These are phyloP conservation scores for Trichoderma koningiopsis DNA, from an alignment of 2,329 filamentous ascomycete species.

Conservation along the genomic window DNA sequence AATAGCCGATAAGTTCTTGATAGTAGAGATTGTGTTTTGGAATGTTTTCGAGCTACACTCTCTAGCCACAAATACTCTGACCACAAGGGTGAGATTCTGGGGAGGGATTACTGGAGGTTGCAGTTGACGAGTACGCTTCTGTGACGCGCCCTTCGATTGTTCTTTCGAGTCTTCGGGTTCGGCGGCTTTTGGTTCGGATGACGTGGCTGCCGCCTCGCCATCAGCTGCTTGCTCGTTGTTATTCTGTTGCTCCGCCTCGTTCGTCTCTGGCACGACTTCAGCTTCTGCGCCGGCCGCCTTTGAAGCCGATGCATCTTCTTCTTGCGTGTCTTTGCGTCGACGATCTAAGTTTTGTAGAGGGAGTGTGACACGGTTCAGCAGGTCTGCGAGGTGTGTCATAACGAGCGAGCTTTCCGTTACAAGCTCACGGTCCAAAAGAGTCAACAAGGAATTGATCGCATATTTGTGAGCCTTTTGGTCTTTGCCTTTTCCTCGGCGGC, in stretches of 20 bases:
- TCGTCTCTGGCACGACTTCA: conserved; percentile 32
- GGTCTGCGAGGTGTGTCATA: conserved; percentile 87
- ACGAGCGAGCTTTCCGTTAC: conserved; percentile 97
- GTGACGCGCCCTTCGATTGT: conserved; percentile 44
- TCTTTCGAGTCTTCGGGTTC: conserved; percentile 33
- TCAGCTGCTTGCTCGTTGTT: conserved; percentile 34
- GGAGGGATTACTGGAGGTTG: conserved; percentile 84
- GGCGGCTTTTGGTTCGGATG: conserved; percentile 32
- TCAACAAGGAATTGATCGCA: conserved; percentile 87
- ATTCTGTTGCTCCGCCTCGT: conserved; percentile 36
- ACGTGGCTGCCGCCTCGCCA: conserved; percentile 33
- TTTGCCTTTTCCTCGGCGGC: conserved; percentile 85
- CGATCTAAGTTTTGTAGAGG: conserved; percentile 81
- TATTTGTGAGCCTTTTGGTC: conserved; percentile 84
- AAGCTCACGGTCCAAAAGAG: conserved; percentile 85
- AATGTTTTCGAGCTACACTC: conserved; percentile 98
- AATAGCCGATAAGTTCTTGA: conserved; percentile 94
- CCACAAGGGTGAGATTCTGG: conserved; percentile 87
- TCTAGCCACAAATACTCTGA: conserved; percentile 92
- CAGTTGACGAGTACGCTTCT: conserved; percentile 61
- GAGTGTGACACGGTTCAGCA: conserved; percentile 85
- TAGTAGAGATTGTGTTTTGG: conserved; percentile 95
- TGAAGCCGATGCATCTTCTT: conserved; percentile 44
- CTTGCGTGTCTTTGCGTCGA: conserved; percentile 73
- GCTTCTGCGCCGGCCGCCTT: conserved; percentile 46